Conservation (phyloP, 2,329 filamentous ascomycete genomes). For the Orbilia javanica region DNA sequence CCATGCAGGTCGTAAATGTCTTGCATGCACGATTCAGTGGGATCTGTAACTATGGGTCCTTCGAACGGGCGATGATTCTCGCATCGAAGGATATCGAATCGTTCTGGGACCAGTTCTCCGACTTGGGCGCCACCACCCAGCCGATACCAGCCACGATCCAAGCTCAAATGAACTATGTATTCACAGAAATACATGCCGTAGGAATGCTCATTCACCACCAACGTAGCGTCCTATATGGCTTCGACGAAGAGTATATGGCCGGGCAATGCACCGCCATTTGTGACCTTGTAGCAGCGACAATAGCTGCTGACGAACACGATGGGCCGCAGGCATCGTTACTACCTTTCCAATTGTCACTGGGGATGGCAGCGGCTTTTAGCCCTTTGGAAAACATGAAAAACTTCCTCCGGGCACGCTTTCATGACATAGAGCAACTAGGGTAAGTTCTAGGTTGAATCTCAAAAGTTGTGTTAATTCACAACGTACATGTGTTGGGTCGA, state of each 20-base stretch:
- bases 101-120: conserved; percentile 62
- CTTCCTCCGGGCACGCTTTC: conserved; percentile 85
- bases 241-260: conserved; percentile 65
- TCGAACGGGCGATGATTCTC: conserved; percentile 75
- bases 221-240: conserved; percentile 65
- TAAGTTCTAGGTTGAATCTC: conserved; percentile 15
- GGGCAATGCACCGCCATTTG: conserved; percentile 77
- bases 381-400: conserved; percentile 80
- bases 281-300: conserved; percentile 81
- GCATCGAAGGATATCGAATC: conserved; percentile 68
- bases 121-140: conserved; percentile 72
- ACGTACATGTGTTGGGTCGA: neutral
- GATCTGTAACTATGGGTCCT: conserved; percentile 69
- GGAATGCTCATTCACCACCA: conserved; percentile 55
- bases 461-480: neutral
- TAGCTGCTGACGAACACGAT: conserved; percentile 62
- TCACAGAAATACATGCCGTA: conserved; percentile 48
- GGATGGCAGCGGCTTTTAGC: conserved; percentile 82
- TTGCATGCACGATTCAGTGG: conserved; percentile 77
- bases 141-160: neutral
- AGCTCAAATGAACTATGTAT: conserved; percentile 40
- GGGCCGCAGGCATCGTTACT: conserved; percentile 72
- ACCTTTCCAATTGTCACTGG: conserved; percentile 79
- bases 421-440: conserved; percentile 82
- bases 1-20: conserved; percentile 82